Evolutionary conservation across 371 early-diverging fungal species (phyloP).

Genomic region (Rhizomucor miehei): DNA sequence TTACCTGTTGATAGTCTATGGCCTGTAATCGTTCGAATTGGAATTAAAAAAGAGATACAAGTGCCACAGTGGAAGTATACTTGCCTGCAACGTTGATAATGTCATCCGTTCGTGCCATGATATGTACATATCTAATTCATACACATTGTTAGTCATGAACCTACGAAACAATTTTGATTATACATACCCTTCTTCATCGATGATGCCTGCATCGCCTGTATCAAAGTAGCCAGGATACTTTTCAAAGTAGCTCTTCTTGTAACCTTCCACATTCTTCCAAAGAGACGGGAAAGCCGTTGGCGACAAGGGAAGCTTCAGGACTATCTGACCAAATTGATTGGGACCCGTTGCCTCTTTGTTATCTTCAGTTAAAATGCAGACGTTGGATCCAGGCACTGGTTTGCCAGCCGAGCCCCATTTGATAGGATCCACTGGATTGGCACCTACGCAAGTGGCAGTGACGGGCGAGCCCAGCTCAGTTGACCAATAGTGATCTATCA

Average conservation of each 20-base stretch:
- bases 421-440: conserved; percentile 22
- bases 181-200: conserved; percentile 67
- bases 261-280: conserved; percentile 79
- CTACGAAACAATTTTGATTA: not conserved
- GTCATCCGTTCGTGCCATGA: conserved; percentile 91
- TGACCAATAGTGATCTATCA: conserved; percentile 93
- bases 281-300: conserved; percentile 73
- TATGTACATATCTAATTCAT: conserved; percentile 53
- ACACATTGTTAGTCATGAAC: not conserved
- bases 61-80: not conserved
- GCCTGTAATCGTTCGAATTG: conserved; percentile 32
- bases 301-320: conserved; percentile 77
- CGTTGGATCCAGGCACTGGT: conserved; percentile 75
- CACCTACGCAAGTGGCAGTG: conserved; percentile 67
- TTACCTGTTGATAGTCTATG: conserved; percentile 83
- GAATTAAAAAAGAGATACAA: not conserved
- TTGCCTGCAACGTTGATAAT: conserved; percentile 84
- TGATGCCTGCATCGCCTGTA: conserved; percentile 81
- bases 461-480: conserved; percentile 83
- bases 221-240: conserved; percentile 84
- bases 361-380: conserved; percentile 58
- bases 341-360: conserved; percentile 45
- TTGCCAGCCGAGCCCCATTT: conserved; percentile 68
- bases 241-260: conserved; percentile 71
- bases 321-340: conserved; percentile 73